Conservation (phyloP, 257 asterid species). For the Solanum sejunctum region DNA sequence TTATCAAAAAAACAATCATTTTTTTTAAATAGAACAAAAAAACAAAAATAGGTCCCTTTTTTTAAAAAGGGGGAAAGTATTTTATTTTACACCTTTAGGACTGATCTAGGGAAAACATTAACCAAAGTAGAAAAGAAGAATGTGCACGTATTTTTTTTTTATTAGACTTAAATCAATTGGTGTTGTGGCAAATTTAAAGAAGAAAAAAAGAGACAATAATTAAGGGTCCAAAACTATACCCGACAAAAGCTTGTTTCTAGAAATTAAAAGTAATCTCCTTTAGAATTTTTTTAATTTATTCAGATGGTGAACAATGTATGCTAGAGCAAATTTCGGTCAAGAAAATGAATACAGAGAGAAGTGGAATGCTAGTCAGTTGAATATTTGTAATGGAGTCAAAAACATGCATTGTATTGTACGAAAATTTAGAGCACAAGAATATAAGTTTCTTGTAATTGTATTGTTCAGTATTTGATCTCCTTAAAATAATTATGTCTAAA, state of each 20-base stretch:
- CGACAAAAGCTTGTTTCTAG: neutral
- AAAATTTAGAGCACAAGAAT: no score
- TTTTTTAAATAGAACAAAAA: no score
- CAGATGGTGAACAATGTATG: neutral
- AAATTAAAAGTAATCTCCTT: neutral
- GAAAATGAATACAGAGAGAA: neutral
- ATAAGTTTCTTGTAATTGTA: no score
- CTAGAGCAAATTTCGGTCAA: neutral
- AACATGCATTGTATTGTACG: neutral
- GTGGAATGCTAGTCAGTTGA: neutral
- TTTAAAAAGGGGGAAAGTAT: no score
- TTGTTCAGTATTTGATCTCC: no score
- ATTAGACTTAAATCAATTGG: neutral
- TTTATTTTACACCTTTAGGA: no score
- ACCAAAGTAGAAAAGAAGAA: neutral
- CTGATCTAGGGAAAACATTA: neutral
- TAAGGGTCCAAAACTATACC: neutral
- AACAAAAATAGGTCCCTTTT: no score
- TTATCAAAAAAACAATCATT: no score
- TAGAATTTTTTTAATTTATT: neutral
- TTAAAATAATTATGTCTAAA: no score
- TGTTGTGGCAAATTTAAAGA: neutral
- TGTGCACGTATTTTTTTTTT: neutral
- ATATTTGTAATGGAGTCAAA: neutral
- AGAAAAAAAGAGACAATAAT: neutral